These are phyloP conservation scores for Exophiala phaeomuriformis DNA, from an alignment of 2,329 filamentous ascomycete genomes.

Conservation along the genomic window DNA sequence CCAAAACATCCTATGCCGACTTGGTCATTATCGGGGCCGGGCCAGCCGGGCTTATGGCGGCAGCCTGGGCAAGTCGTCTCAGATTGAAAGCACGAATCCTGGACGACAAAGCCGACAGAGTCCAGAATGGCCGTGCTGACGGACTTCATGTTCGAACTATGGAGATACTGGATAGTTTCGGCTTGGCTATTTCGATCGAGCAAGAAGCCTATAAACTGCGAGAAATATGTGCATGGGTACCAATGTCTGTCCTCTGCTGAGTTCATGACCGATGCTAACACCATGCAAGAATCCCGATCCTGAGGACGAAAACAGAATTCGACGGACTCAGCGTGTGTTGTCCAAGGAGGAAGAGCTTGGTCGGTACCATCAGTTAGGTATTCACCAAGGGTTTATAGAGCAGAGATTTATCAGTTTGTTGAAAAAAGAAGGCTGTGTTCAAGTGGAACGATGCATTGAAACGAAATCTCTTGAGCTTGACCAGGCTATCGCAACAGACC, in stretches of 20 bases:
- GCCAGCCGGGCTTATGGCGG: slow-evolving; percentile 42
- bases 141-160: slow-evolving; percentile 58
- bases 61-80: slow-evolving; percentile 44
- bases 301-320: slow-evolving; percentile 41
- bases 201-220: slow-evolving; percentile 60
- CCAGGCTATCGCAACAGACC: background rate
- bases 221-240: slow-evolving; percentile 51
- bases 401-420: slow-evolving; percentile 58
- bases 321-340: slow-evolving; percentile 53
- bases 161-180: slow-evolving; percentile 65
- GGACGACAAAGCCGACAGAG: slow-evolving; percentile 36
- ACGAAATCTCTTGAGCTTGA: slow-evolving; percentile 37
- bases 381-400: slow-evolving; percentile 66
- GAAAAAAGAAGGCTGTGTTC: slow-evolving; percentile 34
- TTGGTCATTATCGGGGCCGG: slow-evolving; percentile 46
- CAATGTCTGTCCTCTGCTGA: background rate
- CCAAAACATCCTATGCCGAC: background rate
- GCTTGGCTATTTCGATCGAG: slow-evolving; percentile 54
- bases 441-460: slow-evolving; percentile 51
- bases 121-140: slow-evolving; percentile 39
- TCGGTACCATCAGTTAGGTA: slow-evolving; percentile 56
- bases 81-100: slow-evolving; percentile 44
- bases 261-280: background rate
- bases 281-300: background rate
- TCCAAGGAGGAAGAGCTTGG: slow-evolving; percentile 57